Evolutionary conservation across 306 rosid species (phyloP), one percentile per base, ranked within the genome.

Genomic region (Sicyos baderoa): DNA sequence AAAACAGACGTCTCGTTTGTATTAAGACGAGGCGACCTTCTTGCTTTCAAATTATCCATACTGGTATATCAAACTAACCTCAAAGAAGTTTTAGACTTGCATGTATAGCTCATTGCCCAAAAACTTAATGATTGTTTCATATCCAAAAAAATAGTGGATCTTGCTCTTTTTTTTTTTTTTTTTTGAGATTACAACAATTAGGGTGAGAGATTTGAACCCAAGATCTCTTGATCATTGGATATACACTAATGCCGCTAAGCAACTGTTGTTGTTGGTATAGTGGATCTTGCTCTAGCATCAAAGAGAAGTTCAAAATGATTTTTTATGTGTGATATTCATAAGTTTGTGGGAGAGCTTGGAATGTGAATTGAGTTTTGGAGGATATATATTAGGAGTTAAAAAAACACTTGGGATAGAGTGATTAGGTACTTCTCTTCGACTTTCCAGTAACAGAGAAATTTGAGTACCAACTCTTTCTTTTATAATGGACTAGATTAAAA

Each of bases 381-480:
- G 66, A 59, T 16, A 59, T 16, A 15, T 12, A 59, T 59, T 16
- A 32, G 19, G 44, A 37, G 51, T 17, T 62, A 1, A 16, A 18
- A 17, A 35, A 40, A 62, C 68, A 35, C 21, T 61, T 17, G 50
- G 67, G 29, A 37, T 40, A n/a, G 45, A 60, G 50, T 62, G 27
- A 9, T 49, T 4, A 6, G 2, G 27, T 37, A 40, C 23, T 62
- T 62, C 27, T 62, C 25, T n/a, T 62, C 11, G 50, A 27, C 27
- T n/a, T 17, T 37, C 27, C 68, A 62, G 6, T 17, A 37, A 10
- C 50, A 40, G 16, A 62, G 16, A 62, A 62, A 37, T 17, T 22
- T 61, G 4, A n/a, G 27, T 54, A 52, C 59, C 59, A 21, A 61
- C 37, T 62, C 50, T 62, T 61, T 62, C 50, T 62, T 61, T 37